Conservation (phyloP, 2,329 filamentous ascomycete genomes). For the Fusarium sp. region DNA sequence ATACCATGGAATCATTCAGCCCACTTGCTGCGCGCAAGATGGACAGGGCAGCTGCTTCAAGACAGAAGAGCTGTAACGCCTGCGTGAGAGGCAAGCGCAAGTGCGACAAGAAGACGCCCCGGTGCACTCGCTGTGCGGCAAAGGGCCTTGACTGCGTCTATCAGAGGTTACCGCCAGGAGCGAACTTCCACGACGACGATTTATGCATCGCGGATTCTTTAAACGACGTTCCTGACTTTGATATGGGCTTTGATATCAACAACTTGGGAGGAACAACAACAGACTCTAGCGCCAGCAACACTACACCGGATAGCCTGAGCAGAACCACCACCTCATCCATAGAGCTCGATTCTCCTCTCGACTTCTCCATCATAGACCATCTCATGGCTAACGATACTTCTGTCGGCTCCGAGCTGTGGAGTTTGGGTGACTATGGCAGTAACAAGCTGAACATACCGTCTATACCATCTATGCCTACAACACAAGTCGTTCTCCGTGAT, state of each 20-base stretch:
- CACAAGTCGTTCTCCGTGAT: constrained; percentile 47
- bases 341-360: constrained; percentile 45
- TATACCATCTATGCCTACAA: constrained; percentile 38
- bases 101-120: constrained; percentile 59
- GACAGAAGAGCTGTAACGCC: constrained; percentile 62
- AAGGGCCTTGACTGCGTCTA: constrained; percentile 58
- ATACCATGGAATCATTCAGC: constrained; percentile 43
- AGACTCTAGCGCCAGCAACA: constrained; percentile 42
- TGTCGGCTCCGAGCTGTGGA: constrained; percentile 44
- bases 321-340: constrained; percentile 34
- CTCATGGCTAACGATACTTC: constrained; percentile 45
- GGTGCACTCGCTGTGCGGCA: constrained; percentile 56
- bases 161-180: constrained; percentile 49
- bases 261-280: constrained; percentile 45
- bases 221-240: constrained; percentile 49
- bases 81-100: constrained; percentile 61
- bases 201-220: constrained; percentile 16
- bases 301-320: constrained; percentile 47
- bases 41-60: constrained; percentile 55
- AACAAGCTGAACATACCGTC: constrained; percentile 50
- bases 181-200: constrained; percentile 38
- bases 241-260: constrained; percentile 53
- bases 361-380: constrained; percentile 53
- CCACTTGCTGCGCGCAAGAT: constrained; percentile 46
- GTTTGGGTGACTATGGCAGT: constrained; percentile 38